Evolutionary conservation across 2,329 filamentous ascomycete species (phyloP), one percentile per base, ranked within the genome.

Genomic region (Sclerotinia nivalis): DNA sequence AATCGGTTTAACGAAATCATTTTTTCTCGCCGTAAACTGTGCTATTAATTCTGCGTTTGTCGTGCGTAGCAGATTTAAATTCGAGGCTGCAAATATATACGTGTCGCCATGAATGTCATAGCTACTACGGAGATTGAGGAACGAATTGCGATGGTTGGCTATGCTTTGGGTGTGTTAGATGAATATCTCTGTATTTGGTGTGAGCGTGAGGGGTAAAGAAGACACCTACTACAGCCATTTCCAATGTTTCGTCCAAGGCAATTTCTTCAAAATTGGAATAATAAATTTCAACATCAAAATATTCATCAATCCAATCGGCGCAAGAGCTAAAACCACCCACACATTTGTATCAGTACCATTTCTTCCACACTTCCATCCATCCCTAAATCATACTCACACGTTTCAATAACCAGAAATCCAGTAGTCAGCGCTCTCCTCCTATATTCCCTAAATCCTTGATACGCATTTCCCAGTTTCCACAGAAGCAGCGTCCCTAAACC

Each of bases 1-100:
- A 4, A 75, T 69, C 7, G 76, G 76, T 67, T 79, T 79, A 1
- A 73, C 65, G 40, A 79, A 79, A 40, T 77, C 77, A 56, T 71
- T 73, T 40, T 75, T 74, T 4, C 76, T 72, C 5, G 70, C 69
- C 4, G 72, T 71, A 18, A 79, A 70, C 64, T 79, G 77, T 12
- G 74, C 68, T 40, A 73, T 72, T 3, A 76, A 72, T 61, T 77
- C 74, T 2, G 77, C 74, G 58, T 77, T 73, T 18, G 73, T 73
- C 18, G 75, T 76, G 55, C 74, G 77, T 13, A 77, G 71, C 43
- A 74, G 72, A 15, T 73, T 67, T 10, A 73, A 62, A 8, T 62
- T 61, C 1, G 74, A 72, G 0, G 73, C 72, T 6, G 77, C 74
- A 22, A 76, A 71, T 28, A 79, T 60, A 56, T 74, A 79, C 1